These are phyloP conservation scores for Pseudocercospora musae DNA, from an alignment of 2,329 filamentous ascomycete genomes.

Conservation along the genomic window DNA sequence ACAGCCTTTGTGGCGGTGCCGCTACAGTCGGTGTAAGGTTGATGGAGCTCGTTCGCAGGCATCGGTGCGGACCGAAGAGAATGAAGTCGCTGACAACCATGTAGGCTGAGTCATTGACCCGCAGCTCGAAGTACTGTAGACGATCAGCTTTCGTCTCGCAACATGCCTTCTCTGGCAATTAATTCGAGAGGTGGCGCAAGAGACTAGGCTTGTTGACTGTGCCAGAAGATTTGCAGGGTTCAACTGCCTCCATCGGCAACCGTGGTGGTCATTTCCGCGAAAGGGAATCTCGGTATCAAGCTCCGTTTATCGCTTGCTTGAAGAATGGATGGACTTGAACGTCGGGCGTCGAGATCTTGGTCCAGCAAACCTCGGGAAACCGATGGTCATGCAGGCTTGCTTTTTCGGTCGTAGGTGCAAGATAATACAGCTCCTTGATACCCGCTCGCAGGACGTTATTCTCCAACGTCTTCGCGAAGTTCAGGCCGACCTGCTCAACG, in stretches of 20 bases:
- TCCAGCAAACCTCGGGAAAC: conserved; percentile 33
- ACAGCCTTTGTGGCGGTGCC: neutral
- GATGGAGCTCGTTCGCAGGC: neutral
- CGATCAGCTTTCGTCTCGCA: neutral
- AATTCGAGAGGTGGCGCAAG: neutral
- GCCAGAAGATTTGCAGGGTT: neutral
- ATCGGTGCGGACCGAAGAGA: conserved; percentile 1
- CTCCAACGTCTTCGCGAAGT: conserved; percentile 54
- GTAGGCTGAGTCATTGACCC: neutral
- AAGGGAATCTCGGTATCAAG: neutral
- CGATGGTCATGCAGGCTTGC: conserved; percentile 30
- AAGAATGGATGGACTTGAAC: conserved; percentile 28
- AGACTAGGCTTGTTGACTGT: neutral
- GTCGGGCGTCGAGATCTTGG: conserved; percentile 16
- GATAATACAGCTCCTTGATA: conserved; percentile 55
- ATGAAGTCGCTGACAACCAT: neutral
- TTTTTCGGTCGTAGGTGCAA: conserved; percentile 31
- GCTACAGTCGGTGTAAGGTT: conserved; percentile 2
- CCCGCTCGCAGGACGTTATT: conserved; percentile 61
- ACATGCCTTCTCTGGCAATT: neutral
- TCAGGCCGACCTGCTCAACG: conserved; percentile 79
- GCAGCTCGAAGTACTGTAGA: neutral
- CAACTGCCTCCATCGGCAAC: neutral
- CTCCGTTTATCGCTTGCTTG: neutral
- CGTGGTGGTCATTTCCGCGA: neutral